phyloP scores from a whole-genome alignment of 495 filamentous ascomycete genomes.

The Echria macrotheca region DNA sequence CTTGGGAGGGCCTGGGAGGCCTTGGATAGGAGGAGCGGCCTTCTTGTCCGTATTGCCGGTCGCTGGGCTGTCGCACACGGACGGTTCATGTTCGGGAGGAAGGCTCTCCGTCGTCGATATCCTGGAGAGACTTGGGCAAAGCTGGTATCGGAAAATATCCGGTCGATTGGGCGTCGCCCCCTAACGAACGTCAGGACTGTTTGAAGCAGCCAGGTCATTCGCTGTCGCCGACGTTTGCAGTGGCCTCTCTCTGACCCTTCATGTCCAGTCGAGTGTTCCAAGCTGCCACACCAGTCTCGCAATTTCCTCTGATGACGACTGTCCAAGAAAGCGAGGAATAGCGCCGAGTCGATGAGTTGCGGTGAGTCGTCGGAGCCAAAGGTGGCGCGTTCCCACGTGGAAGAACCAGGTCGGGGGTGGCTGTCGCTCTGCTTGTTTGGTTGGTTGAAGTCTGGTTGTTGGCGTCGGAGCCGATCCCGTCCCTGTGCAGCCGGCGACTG shows the following conservation, averaged over 20 bases:
- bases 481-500: too few relatives aligned
- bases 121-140: too few relatives aligned
- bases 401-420: too few relatives aligned
- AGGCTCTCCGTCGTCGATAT: neutral
- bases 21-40: neutral
- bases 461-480: too few relatives aligned
- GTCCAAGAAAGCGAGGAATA: too few relatives aligned
- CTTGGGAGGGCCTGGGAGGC: too few relatives aligned
- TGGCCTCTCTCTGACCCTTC: neutral
- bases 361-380: too few relatives aligned
- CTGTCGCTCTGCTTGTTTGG: too few relatives aligned
- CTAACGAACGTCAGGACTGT: conserved; percentile 10
- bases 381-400: too few relatives aligned
- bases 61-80: neutral
- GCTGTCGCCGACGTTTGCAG: neutral
- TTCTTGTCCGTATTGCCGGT: conserved; percentile 1
- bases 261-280: neutral
- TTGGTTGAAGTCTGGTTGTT: too few relatives aligned
- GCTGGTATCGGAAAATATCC: neutral
- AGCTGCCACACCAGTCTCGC: neutral
- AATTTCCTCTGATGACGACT: too few relatives aligned
- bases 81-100: neutral
- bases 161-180: conserved; percentile 6
- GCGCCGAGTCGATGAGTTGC: too few relatives aligned
- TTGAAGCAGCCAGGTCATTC: conserved; percentile 16